Base-by-base conservation (phyloP, 78 protist species). In the Dictyostelium intermedium region DNA sequence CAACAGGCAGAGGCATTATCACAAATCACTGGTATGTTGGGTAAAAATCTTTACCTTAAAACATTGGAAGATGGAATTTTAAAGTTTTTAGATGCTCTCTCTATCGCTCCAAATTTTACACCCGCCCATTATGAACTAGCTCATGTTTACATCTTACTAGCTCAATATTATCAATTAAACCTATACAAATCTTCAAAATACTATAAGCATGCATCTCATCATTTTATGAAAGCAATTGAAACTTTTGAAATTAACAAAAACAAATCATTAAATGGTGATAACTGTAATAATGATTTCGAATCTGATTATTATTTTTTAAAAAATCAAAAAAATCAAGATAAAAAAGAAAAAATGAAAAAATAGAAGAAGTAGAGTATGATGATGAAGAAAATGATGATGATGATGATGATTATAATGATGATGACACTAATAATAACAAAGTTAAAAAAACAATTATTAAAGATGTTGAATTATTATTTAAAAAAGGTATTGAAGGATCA, bases 11-110 rank as follows among this genome's bases (percentile, higher is more conserved):
- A 91, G 4, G 30, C 91, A 3, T 25, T 84, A 41, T 30, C 82
- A 8, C 14, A 37, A 8, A 72, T 50, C 13, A 73, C 85, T 20
- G 85, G 82, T 73, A 69, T 61, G 23, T 82, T 91, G 35, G 95
- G 95, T 9, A 91, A 80, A 60, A 89, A 89, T 47, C 47, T 63
- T 6, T 89, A 74, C 27, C 30, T 89, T 16, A 89, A 80, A 27
- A 70, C 87, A 45, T 74, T 89, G 41, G 94, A 89, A 27, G 94
- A 89, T 27, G 94, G 87, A 39, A 34, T 85, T 10, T 9, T 18
- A 4, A 89, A 89, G 30, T 89, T 89, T 32, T 43, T 43, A 32
- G 83, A 80, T 69, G 94, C 94, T 3, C 47, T 89, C 4, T 50
- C 53, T 2, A 89, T 89, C 1, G 32, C 81, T 16, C 86, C 86